phyloP scores from a whole-genome alignment of 2,329 filamentous ascomycete species.

The Aspergillus neotritici region DNA sequence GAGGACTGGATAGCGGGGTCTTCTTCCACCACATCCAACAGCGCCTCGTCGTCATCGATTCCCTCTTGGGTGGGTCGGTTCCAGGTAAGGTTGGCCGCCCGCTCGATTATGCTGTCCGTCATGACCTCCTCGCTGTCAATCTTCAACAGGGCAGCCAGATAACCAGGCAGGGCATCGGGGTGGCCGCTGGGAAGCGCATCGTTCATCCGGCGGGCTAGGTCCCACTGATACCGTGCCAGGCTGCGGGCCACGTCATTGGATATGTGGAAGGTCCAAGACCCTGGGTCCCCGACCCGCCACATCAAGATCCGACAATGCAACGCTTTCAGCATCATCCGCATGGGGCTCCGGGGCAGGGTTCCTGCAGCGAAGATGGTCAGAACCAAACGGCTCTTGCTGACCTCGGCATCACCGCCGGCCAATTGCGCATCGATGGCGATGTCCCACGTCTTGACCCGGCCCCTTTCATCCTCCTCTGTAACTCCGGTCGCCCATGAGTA shows the following conservation, averaged over 20 bases:
- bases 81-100: slow-evolving; percentile 85
- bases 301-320: slow-evolving; percentile 85
- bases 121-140: slow-evolving; percentile 79
- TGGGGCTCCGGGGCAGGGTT: slow-evolving; percentile 76
- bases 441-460: slow-evolving; percentile 83
- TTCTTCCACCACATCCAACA: slow-evolving; percentile 77
- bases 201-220: slow-evolving; percentile 64
- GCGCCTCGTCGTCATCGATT: slow-evolving; percentile 57
- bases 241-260: slow-evolving; percentile 67
- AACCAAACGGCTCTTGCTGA: slow-evolving; percentile 79
- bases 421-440: slow-evolving; percentile 91
- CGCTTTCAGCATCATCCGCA: slow-evolving; percentile 82
- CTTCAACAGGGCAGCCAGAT: slow-evolving; percentile 69
- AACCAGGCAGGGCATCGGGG: slow-evolving; percentile 66
- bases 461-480: slow-evolving; percentile 77
- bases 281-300: slow-evolving; percentile 67
- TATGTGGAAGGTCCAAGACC: slow-evolving; percentile 57
- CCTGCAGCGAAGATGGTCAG: slow-evolving; percentile 83
- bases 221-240: slow-evolving; percentile 73
- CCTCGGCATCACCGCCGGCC: slow-evolving; percentile 80
- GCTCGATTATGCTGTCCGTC: slow-evolving; percentile 69
- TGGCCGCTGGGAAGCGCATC: slow-evolving; percentile 44
- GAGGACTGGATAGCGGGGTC: slow-evolving; percentile 80
- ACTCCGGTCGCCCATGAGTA: slow-evolving; percentile 76
- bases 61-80: slow-evolving; percentile 70